A percentile compares a stretch with the other conserved stretches of the same genome.
Conservation (phyloP, 2,329 filamentous ascomycete genomes). For the Aspergillus phoenicis region DNA sequence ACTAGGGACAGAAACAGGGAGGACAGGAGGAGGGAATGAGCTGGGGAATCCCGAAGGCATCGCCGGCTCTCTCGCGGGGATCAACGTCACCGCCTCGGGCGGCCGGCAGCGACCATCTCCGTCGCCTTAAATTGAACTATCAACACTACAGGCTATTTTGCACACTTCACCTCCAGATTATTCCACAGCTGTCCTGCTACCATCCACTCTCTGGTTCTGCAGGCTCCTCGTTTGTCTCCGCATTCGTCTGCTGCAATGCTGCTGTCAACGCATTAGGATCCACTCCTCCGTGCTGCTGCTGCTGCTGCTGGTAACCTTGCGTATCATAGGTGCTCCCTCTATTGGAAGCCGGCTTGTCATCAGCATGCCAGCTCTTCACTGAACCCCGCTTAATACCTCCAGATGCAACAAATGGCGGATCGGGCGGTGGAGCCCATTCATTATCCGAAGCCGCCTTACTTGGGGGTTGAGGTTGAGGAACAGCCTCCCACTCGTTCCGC, state of each 20-base stretch:
- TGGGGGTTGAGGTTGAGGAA: not conserved
- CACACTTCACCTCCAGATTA: not conserved
- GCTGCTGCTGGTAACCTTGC: not conserved
- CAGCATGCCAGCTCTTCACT: not conserved
- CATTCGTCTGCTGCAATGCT: not conserved
- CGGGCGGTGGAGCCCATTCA: not conserved
- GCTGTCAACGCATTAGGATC: not conserved
- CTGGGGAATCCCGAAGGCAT: constrained; percentile 1
- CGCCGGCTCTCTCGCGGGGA: constrained; percentile 8
- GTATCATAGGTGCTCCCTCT: not conserved
- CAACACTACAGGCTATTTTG: too few species aligned
- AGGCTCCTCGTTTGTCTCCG: too few species aligned
- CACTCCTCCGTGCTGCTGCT: not conserved
- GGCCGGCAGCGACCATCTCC: constrained; percentile 3
- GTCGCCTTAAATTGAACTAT: not conserved
- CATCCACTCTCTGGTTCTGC: not conserved
- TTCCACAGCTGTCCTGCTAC: not conserved
- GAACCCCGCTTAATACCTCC: not conserved
- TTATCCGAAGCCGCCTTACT: not conserved
- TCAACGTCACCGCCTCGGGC: constrained; percentile 11
- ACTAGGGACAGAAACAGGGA: not conserved
- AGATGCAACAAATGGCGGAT: not conserved
- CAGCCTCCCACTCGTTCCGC: not conserved
- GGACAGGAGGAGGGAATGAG: not conserved
- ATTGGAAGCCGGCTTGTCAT: not conserved